Percentiles rank a stretch among this genome's conserved stretches.
These are phyloP conservation scores for Pyronema omphalodes DNA, from an alignment of 495 filamentous ascomycete species.

Conservation along the genomic window DNA sequence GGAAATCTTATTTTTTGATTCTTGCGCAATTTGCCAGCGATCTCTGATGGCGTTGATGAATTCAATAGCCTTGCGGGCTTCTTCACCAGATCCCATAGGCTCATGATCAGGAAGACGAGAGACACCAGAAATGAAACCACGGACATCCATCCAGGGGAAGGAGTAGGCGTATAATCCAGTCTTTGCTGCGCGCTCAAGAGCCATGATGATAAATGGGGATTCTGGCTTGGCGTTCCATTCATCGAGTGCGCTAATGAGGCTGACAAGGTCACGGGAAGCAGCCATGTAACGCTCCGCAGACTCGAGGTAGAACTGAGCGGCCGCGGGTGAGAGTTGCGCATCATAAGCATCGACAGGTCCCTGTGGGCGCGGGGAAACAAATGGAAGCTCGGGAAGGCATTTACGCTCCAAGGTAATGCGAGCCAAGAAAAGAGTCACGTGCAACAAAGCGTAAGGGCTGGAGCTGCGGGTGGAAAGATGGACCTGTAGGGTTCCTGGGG, in stretches of 20 bases:
- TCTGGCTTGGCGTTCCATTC: conserved; percentile 53
- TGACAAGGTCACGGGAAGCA: conserved; percentile 54
- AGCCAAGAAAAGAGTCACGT: conserved; percentile 59
- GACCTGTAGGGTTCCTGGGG: conserved; percentile 54
- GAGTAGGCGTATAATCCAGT: conserved; percentile 49
- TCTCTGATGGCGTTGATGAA: conserved; percentile 44
- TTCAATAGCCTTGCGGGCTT: conserved; percentile 34
- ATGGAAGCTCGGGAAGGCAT: conserved; percentile 65
- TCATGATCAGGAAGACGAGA: conserved; percentile 20
- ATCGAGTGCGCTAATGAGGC: conserved; percentile 55
- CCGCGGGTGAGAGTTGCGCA: conserved; percentile 26
- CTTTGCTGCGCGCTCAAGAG: conserved; percentile 57
- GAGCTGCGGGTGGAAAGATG: conserved; percentile 61
- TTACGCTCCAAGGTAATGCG: conserved; percentile 64
- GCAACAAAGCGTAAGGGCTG: conserved; percentile 57
- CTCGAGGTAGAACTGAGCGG: conserved; percentile 37
- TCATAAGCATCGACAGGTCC: conserved; percentile 58
- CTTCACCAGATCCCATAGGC: conserved; percentile 22
- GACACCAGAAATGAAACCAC: conserved; percentile 36
- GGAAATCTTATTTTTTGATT: conserved; percentile 49
- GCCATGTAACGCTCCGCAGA: conserved; percentile 58
- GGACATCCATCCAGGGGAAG: conserved; percentile 63
- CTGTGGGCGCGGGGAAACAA: conserved; percentile 45
- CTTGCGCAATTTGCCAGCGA: conserved; percentile 50
- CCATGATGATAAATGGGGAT: conserved; percentile 63